Evolutionary conservation across 2,329 filamentous ascomycete species (phyloP).

Genomic region (Fusarium sp.): DNA sequence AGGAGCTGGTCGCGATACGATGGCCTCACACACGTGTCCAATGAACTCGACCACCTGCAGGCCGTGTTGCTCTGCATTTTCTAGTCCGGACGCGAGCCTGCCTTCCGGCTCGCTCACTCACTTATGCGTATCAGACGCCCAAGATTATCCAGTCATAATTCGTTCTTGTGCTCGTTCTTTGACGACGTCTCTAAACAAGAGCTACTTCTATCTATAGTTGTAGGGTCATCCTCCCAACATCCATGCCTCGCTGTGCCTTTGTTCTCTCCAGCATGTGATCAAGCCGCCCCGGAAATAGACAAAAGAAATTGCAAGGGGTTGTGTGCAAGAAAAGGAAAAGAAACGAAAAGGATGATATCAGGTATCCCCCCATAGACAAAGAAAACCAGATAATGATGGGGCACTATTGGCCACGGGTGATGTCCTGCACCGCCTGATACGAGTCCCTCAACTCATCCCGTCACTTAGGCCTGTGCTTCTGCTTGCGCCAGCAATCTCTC

Average conservation of each 20-base stretch:
- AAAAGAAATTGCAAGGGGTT: conserved; percentile 22
- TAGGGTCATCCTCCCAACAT: conserved; percentile 20
- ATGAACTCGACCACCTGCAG: background rate
- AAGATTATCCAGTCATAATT: conserved; percentile 34
- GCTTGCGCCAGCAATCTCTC: conserved; percentile 77
- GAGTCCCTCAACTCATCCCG: conserved; percentile 6
- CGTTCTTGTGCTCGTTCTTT: conserved; percentile 36
- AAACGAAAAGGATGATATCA: conserved; percentile 16
- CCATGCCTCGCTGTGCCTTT: conserved; percentile 35
- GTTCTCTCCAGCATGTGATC: conserved; percentile 26
- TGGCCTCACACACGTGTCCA: conserved; percentile 4
- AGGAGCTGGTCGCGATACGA: conserved; percentile 7
- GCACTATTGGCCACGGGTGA: conserved; percentile 12
- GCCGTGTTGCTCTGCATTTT: background rate
- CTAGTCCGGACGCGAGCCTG: background rate
- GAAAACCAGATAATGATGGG: conserved; percentile 12
- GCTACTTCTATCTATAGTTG: conserved; percentile 34
- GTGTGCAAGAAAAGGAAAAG: conserved; percentile 1
- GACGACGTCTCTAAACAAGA: conserved; percentile 32
- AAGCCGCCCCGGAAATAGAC: conserved; percentile 23
- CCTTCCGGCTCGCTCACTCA: background rate
- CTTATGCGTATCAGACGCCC: background rate
- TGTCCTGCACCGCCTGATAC: conserved; percentile 29
- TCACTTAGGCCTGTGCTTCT: conserved; percentile 58
- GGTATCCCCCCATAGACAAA: conserved; percentile 18